A percentile compares a stretch with the other conserved stretches of the same genome.
Conservation (phyloP, 2,329 filamentous ascomycete species). For the Dactylellina drechsleri region DNA sequence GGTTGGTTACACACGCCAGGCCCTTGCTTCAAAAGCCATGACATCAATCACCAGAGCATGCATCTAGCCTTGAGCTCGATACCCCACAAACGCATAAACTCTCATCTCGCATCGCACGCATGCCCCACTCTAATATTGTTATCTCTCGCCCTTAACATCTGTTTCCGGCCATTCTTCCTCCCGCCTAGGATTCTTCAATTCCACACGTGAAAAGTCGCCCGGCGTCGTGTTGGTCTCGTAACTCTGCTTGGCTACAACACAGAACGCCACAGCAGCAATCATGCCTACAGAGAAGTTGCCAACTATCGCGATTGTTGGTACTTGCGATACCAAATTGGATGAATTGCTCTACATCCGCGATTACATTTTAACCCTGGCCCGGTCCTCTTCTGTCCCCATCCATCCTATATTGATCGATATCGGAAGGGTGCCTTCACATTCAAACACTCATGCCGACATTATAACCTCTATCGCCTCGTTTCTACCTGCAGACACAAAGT, state of each 20-base stretch:
- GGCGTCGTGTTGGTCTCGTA: too few relatives aligned
- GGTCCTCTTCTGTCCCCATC: not conserved
- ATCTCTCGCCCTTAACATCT: too few relatives aligned
- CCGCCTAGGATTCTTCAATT: too few relatives aligned
- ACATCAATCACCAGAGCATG: too few relatives aligned
- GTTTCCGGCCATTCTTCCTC: too few relatives aligned
- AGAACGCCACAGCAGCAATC: too few relatives aligned
- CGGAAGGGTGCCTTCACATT: constrained; percentile 4
- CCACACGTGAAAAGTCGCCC: too few relatives aligned
- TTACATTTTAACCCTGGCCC: constrained; percentile 36
- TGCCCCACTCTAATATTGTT: not conserved
- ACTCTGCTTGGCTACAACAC: too few relatives aligned
- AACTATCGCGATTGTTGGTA: constrained; percentile 66
- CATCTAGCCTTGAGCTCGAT: too few relatives aligned
- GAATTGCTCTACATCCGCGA: constrained; percentile 69
- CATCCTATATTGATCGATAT: constrained; percentile 29
- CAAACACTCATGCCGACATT: constrained; percentile 4
- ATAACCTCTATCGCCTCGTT: constrained; percentile 25
- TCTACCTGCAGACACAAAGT: constrained; percentile 8
- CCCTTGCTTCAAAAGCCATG: too few relatives aligned
- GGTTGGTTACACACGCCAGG: too few relatives aligned
- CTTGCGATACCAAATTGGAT: constrained; percentile 72
- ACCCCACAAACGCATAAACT: too few relatives aligned
- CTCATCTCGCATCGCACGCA: not conserved
- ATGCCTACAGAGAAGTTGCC: not conserved